phyloP scores from a whole-genome alignment of 768 basidiomycete species.

The Asterophora parasitica region DNA sequence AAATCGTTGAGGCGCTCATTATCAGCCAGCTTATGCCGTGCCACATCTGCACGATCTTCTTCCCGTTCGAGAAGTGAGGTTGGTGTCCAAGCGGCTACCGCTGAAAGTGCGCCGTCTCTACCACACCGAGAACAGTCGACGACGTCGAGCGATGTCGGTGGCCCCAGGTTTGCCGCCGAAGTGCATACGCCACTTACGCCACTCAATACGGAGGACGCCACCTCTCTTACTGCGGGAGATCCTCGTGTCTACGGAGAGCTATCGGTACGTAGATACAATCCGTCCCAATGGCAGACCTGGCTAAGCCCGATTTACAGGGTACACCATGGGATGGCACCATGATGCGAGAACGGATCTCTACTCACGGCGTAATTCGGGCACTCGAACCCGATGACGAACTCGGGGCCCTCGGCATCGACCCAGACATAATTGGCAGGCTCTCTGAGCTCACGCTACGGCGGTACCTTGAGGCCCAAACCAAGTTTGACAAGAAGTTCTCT shows the following conservation, averaged over 20 bases:
- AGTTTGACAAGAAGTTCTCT: constrained; percentile 67
- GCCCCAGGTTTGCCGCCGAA: constrained; percentile 26
- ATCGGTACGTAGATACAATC: constrained; percentile 32
- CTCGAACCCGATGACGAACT: constrained; percentile 72
- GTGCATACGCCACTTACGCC: constrained; percentile 8
- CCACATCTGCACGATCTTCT: constrained; percentile 8
- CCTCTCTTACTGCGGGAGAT: constrained; percentile 59
- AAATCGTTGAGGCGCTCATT: constrained; percentile 23
- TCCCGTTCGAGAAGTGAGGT: constrained; percentile 4
- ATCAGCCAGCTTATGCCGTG: constrained; percentile 16
- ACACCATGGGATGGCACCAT: constrained; percentile 51
- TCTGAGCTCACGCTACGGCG: constrained; percentile 73
- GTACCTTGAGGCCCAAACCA: constrained; percentile 59
- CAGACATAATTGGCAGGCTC: constrained; percentile 64
- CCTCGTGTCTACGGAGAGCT: constrained; percentile 46
- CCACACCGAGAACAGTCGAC: constrained; percentile 5
- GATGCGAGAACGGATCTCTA: constrained; percentile 89
- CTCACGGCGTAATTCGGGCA: constrained; percentile 73
- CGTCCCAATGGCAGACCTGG: background rate
- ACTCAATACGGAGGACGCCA: constrained; percentile 20
- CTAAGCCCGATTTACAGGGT: constrained; percentile 24
- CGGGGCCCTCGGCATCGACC: constrained; percentile 57
- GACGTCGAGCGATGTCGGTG: constrained; percentile 29
- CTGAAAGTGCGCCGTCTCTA: background rate
- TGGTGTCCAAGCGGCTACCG: background rate